Percentiles rank a stretch among this genome's conserved stretches.
Conservation (phyloP, 2,329 filamentous ascomycete genomes). For the Ophiostoma novo-ulmi region DNA sequence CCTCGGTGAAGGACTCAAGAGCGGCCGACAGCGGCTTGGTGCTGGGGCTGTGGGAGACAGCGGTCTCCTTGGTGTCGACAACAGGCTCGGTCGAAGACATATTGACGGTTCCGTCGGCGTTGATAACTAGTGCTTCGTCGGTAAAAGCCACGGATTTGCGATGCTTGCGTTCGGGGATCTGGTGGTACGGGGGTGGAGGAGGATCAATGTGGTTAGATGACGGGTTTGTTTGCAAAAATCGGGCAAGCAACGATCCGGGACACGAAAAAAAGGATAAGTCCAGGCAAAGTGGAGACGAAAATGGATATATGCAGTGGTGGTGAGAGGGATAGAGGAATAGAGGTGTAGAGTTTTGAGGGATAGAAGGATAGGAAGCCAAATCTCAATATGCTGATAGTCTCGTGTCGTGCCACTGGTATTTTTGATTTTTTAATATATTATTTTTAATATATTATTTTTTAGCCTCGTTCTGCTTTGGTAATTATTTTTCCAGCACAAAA, state of each 20-base stretch:
- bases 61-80: slow-evolving; percentile 73
- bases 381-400: background rate
- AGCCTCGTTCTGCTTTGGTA: slow-evolving; percentile 14
- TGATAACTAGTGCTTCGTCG: slow-evolving; percentile 79
- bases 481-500: slow-evolving; percentile 20
- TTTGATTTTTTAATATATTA: slow-evolving; percentile 14
- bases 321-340: slow-evolving; percentile 3
- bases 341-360: background rate
- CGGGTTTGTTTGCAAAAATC: slow-evolving; percentile 21
- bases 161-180: slow-evolving; percentile 26
- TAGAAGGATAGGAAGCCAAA: background rate
- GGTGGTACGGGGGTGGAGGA: slow-evolving; percentile 1
- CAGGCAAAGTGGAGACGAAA: slow-evolving; percentile 22
- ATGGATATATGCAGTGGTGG: slow-evolving; percentile 14
- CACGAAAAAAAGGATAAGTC: background rate
- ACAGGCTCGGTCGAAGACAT: slow-evolving; percentile 60
- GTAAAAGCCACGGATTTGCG: slow-evolving; percentile 87
- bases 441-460: slow-evolving; percentile 13
- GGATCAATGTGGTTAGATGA: slow-evolving; percentile 1
- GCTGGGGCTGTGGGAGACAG: slow-evolving; percentile 65
- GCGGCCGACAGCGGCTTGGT: slow-evolving; percentile 52
- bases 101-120: slow-evolving; percentile 80
- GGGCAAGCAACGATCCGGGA: slow-evolving; percentile 14
- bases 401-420: slow-evolving; percentile 14
- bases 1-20: slow-evolving; percentile 52